Evolutionary conservation across 1,284 basidiomycete genomes (phyloP).

Genomic region (Taiwanofungus camphoratus): DNA sequence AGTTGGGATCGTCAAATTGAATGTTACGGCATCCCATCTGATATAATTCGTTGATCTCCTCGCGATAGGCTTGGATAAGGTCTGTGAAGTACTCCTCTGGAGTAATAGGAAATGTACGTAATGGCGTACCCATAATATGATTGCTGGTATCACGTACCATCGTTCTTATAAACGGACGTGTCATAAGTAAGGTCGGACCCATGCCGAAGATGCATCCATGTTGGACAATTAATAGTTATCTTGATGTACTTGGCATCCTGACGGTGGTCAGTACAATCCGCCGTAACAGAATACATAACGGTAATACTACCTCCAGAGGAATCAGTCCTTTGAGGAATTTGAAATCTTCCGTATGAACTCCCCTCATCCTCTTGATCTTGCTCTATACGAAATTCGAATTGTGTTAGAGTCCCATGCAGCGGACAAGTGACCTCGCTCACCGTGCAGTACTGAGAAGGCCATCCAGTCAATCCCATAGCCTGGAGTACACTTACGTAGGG

Average conservation of each 20-base stretch:
- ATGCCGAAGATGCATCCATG: slow-evolving; percentile 72
- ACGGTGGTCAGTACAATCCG: slow-evolving; percentile 11
- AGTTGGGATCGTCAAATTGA: slow-evolving; percentile 71
- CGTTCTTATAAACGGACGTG: slow-evolving; percentile 51
- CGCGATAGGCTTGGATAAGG: slow-evolving; percentile 61
- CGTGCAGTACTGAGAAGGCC: slow-evolving; percentile 43
- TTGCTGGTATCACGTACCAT: slow-evolving; percentile 34
- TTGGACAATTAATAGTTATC: slow-evolving; percentile 67
- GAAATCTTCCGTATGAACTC: slow-evolving; percentile 59
- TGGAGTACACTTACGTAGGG: slow-evolving; percentile 39
- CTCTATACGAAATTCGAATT: slow-evolving; percentile 31
- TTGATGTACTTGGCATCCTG: slow-evolving; percentile 64
- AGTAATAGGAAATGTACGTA: too few relatives aligned
- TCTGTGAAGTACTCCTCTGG: slow-evolving; percentile 72
- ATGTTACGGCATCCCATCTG: slow-evolving; percentile 65
- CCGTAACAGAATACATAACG: background rate
- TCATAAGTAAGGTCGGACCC: slow-evolving; percentile 54
- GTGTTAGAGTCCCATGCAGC: slow-evolving; percentile 11
- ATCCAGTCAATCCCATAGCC: slow-evolving; percentile 38
- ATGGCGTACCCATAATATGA: background rate
- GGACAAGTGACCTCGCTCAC: slow-evolving; percentile 33
- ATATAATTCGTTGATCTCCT: slow-evolving; percentile 70
- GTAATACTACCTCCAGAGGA: slow-evolving; percentile 38
- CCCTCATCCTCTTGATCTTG: slow-evolving; percentile 55
- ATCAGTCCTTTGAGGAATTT: slow-evolving; percentile 51